These are phyloP conservation scores for Orbilia javanica DNA, from an alignment of 2,329 filamentous ascomycete species.

Conservation along the genomic window DNA sequence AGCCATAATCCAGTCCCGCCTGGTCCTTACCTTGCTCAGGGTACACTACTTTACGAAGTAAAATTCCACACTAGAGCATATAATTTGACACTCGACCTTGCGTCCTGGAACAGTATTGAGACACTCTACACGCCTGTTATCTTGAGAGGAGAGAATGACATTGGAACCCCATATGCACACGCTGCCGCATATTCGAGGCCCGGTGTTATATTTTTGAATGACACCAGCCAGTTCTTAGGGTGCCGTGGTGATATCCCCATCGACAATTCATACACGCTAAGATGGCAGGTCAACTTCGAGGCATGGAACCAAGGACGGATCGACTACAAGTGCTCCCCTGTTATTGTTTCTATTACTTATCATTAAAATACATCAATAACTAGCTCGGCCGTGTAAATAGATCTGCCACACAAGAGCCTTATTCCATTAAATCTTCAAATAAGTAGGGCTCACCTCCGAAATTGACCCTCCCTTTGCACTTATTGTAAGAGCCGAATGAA, in stretches of 20 bases:
- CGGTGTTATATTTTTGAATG: conserved; percentile 37
- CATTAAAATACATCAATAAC: background rate
- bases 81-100: conserved; percentile 49
- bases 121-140: conserved; percentile 40
- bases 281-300: conserved; percentile 43
- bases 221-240: conserved; percentile 32
- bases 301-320: conserved; percentile 24
- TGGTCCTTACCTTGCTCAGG: conserved; percentile 34
- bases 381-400: background rate
- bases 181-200: conserved; percentile 18
- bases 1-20: conserved; percentile 51
- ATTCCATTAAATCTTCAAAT: conserved; percentile 50
- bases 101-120: conserved; percentile 14
- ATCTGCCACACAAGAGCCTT: background rate
- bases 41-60: conserved; percentile 50
- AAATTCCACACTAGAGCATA: conserved; percentile 47
- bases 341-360: conserved; percentile 30
- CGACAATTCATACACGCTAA: conserved; percentile 22
- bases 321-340: conserved; percentile 29
- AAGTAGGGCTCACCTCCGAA: conserved; percentile 44
- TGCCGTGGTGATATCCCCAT: conserved; percentile 16
- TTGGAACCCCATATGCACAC: conserved; percentile 34
- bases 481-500: conserved; percentile 17
- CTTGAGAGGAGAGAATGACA: conserved; percentile 23
- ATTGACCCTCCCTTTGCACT: conserved; percentile 44